Evolutionary conservation across 2,329 filamentous ascomycete species (phyloP).

Genomic region (Calonectria pseudoreteaudii): DNA sequence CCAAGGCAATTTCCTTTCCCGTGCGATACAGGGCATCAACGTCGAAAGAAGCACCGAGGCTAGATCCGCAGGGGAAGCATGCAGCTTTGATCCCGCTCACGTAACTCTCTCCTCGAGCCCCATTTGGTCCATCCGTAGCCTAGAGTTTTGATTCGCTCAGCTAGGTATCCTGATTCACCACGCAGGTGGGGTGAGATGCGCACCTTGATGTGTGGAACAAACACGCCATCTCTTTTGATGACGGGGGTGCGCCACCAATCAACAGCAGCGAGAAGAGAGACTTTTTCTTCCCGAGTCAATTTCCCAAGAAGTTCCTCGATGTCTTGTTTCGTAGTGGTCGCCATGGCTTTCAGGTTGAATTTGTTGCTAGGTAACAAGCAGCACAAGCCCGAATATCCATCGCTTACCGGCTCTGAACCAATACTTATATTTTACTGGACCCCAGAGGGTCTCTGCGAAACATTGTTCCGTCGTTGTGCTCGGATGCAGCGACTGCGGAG

Average conservation of each 20-base stretch:
- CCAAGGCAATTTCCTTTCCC: slow-evolving; percentile 69
- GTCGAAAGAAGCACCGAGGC: slow-evolving; percentile 72
- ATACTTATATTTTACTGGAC: neutral
- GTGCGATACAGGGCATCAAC: slow-evolving; percentile 64
- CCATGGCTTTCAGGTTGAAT: neutral
- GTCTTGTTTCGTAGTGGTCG: neutral
- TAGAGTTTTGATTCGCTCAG: neutral
- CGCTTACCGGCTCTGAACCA: too few species aligned
- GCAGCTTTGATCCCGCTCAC: slow-evolving; percentile 37
- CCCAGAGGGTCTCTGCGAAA: neutral
- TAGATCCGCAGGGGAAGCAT: slow-evolving; percentile 41
- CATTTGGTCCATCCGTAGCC: slow-evolving; percentile 43
- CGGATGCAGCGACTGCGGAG: neutral
- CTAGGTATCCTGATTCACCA: neutral
- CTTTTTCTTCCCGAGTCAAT: neutral
- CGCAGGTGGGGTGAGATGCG: neutral
- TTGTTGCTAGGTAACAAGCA: too few species aligned
- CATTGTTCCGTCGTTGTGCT: neutral
- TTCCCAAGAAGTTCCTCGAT: neutral
- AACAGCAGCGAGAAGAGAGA: neutral
- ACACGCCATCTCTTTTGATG: slow-evolving; percentile 12
- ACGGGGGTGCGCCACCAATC: slow-evolving; percentile 28
- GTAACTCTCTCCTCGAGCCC: slow-evolving; percentile 40
- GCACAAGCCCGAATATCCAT: neutral
- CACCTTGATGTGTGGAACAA: slow-evolving; percentile 26